These are phyloP conservation scores for Kuraishia borneana DNA, from an alignment of 805 yeast genomes.

Conservation along the genomic window DNA sequence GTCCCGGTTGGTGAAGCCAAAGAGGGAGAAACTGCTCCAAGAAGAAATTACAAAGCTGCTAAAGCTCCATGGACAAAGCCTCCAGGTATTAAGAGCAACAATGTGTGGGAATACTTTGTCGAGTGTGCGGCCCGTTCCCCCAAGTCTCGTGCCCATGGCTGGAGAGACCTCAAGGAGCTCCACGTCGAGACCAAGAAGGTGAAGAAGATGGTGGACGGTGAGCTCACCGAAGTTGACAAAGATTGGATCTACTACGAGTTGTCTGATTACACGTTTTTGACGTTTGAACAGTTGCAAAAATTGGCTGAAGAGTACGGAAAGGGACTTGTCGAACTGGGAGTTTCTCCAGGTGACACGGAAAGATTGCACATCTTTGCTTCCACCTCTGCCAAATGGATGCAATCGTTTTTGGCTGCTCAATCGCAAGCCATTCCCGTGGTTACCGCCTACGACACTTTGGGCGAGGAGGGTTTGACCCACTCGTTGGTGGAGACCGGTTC, in stretches of 20 bases:
- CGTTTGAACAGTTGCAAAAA: conserved; percentile 44
- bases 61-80: conserved; percentile 47
- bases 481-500: conserved; percentile 79
- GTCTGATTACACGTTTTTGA: conserved; percentile 56
- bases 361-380: conserved; percentile 77
- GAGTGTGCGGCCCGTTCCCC: conserved; percentile 54
- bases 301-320: conserved; percentile 48
- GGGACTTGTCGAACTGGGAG: conserved; percentile 68
- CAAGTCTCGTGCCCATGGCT: conserved; percentile 49
- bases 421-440: conserved; percentile 79
- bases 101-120: conserved; percentile 57
- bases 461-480: conserved; percentile 79
- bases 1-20: conserved; percentile 64
- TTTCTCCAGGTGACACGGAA: conserved; percentile 47
- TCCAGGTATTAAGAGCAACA: conserved; percentile 45
- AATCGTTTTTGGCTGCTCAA: conserved; percentile 66
- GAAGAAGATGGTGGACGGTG: conserved; percentile 70
- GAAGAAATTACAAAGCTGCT: conserved; percentile 47
- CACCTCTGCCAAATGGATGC: conserved; percentile 88
- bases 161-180: conserved; percentile 65
- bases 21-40: conserved; percentile 74
- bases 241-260: conserved; percentile 82
- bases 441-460: conserved; percentile 93
- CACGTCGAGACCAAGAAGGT: conserved; percentile 70
- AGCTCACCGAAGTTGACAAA: conserved; percentile 61